Evolutionary conservation across 2,329 filamentous ascomycete genomes (phyloP).

Genomic region (Mollisiaceae sp.): DNA sequence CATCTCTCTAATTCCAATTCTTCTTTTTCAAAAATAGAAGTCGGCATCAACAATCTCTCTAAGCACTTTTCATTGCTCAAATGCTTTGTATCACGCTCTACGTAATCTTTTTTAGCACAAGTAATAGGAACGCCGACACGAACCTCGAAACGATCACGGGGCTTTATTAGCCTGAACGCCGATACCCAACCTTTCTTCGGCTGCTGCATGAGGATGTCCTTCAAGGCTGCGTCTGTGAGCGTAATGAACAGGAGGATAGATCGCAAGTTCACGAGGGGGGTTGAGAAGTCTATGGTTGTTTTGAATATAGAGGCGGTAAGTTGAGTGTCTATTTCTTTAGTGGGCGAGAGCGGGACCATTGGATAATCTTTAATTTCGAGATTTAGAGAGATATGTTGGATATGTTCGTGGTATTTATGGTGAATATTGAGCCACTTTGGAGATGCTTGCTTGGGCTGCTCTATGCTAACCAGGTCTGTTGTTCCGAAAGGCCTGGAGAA

Average conservation of each 20-base stretch:
- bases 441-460: neutral
- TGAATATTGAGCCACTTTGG: neutral
- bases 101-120: neutral
- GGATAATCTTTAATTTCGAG: neutral
- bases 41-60: neutral
- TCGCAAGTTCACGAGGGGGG: neutral
- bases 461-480: neutral
- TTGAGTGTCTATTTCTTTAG: neutral
- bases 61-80: neutral
- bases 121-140: too few relatives aligned
- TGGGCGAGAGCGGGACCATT: neutral
- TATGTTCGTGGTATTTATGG: neutral
- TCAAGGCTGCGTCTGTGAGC: neutral
- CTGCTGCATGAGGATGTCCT: neutral
- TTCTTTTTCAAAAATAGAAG: neutral
- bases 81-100: neutral
- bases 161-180: neutral
- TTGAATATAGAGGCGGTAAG: neutral
- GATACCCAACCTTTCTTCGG: neutral
- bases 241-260: neutral
- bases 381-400: neutral
- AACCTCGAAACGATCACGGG: neutral
- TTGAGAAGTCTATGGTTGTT: neutral
- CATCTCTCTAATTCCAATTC: neutral
- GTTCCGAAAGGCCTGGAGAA: too few relatives aligned